Evolutionary conservation across 352 stramenopile species (phyloP).

Genomic region (Pythium brassicae): DNA sequence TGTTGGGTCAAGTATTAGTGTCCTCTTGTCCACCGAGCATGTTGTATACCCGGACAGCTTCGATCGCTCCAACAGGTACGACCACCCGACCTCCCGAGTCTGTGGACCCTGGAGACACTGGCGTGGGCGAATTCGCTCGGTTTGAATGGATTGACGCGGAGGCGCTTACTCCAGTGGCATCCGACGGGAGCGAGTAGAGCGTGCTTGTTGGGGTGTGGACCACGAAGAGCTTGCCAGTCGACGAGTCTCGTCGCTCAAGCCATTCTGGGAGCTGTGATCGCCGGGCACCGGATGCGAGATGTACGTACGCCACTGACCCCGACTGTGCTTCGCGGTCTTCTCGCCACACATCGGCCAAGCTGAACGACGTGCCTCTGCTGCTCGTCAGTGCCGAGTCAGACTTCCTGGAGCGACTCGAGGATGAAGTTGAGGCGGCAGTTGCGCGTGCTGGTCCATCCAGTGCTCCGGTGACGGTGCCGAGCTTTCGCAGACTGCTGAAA

Average conservation of each 20-base stretch:
- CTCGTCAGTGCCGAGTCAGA: background rate
- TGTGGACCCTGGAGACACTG: background rate
- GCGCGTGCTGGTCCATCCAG: too few species aligned
- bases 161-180: too few species aligned
- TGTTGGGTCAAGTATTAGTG: background rate
- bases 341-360: slow-evolving; percentile 9
- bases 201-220: slow-evolving; percentile 15
- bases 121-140: background rate
- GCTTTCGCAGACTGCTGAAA: slow-evolving; percentile 12
- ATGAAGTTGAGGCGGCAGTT: background rate
- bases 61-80: slow-evolving; percentile 20
- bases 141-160: background rate
- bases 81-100: slow-evolving; percentile 1
- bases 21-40: slow-evolving; percentile 8
- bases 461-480: background rate
- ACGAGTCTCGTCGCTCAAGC: slow-evolving; percentile 8
- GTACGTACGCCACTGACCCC: slow-evolving; percentile 7
- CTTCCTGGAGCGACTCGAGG: background rate
- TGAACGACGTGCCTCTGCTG: slow-evolving; percentile 5
- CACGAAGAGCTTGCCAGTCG: slow-evolving; percentile 13
- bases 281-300: slow-evolving; percentile 6
- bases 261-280: slow-evolving; percentile 11
- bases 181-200: slow-evolving; percentile 2
- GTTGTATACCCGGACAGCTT: slow-evolving; percentile 22
- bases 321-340: slow-evolving; percentile 2